Percentiles rank a stretch among this genome's conserved stretches.
phyloP scores from a whole-genome alignment of 495 filamentous ascomycete genomes.

The Daldinia vernicosa region DNA sequence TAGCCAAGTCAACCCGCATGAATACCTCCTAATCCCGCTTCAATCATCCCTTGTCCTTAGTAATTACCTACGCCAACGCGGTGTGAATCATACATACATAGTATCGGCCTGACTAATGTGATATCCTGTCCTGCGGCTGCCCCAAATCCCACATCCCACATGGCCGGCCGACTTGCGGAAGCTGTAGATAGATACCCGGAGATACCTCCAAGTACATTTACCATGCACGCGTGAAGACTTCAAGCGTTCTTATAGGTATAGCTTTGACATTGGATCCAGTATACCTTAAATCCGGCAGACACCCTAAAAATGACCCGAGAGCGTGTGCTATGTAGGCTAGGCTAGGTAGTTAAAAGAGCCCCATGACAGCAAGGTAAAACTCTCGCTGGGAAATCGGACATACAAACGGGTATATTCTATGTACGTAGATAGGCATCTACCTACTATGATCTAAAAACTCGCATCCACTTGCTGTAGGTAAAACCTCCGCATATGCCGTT shows the following conservation, averaged over 20 bases:
- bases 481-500: neutral
- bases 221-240: neutral
- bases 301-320: neutral
- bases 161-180: constrained; percentile 1
- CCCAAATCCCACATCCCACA: neutral
- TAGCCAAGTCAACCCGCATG: neutral
- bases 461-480: neutral
- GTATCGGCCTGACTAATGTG: neutral
- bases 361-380: neutral
- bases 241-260: neutral
- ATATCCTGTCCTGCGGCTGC: neutral
- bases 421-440: neutral
- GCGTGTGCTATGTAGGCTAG: neutral
- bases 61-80: neutral
- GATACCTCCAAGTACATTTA: neutral
- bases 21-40: neutral
- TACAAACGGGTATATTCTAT: neutral
- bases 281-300: neutral
- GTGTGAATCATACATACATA: neutral
- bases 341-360: neutral
- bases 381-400: neutral
- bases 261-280: neutral
- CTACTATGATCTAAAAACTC: neutral
- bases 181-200: neutral
- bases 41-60: neutral